Base-by-base conservation (phyloP, 768 basidiomycete genomes). In the Lepiota venenata region DNA sequence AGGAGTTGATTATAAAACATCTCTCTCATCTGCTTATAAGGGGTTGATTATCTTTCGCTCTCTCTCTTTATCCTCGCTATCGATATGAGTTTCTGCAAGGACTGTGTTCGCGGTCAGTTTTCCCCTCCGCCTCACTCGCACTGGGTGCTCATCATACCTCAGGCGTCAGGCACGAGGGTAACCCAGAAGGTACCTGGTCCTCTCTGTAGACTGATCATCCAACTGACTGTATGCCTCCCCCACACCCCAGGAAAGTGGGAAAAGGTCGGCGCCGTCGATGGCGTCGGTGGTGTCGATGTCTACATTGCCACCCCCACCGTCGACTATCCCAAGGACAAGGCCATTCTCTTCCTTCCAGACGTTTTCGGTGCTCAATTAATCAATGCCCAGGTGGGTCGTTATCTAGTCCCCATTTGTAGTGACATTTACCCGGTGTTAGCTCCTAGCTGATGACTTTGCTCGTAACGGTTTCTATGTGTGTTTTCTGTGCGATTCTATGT, bases 101-200 rank as follows among this genome's bases (percentile, higher is more conserved):
- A 85, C 60, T 87, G 84, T 54, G 56, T 84, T 51, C 72, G 72
- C 64, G 83, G 84, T 81, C 50, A 38, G 68, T 50, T 38, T n/a
- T 25, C 29, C 22, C 25, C 22, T n/a, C 36, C 35, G 18, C 27
- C 21, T 7, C 25, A 6, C 10, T 39, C 2, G 52, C 36, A 7
- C 1, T 16, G 46, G n/a, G 32, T 16, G 22, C 21, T 47, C 16
- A 20, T 44, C n/a, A n/a, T 47, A 32, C 40, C 47, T 8, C 41
- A 80, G 82, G 80, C 35, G 78, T 77, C 56, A 74, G 69, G 55
- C 79, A 81, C 60, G 76, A 80, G 50, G 81, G 81, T 21, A 73
- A 65, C 4, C 67, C 75, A 1, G 59, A 73, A 64, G 79, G 81
- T 77, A 63, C 35, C 55, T 41, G 3, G 2, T 25, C 25, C 27